phyloP scores from a whole-genome alignment of 768 basidiomycete genomes.

The Tulasnella sp. region DNA sequence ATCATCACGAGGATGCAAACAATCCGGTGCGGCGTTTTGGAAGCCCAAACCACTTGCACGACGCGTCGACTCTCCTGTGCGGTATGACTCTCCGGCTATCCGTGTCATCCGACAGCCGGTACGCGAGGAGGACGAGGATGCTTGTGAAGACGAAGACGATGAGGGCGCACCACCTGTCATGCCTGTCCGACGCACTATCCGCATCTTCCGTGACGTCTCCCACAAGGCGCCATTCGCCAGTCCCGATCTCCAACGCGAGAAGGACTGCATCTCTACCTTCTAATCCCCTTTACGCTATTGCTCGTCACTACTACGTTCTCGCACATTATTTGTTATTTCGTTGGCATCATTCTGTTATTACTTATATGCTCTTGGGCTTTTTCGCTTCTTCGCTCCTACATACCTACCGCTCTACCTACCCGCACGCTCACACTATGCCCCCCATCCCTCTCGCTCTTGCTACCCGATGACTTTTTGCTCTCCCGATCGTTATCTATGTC shows the following conservation, averaged over 20 bases:
- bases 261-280: background rate
- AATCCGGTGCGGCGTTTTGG: constrained; percentile 70
- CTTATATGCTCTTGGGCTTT: no score
- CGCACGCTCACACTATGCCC: no score
- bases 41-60: constrained; percentile 39
- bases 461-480: no score
- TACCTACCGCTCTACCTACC: no score
- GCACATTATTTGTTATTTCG: no score
- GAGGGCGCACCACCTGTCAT: background rate
- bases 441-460: no score
- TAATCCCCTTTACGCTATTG: background rate
- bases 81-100: background rate
- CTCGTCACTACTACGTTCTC: no score
- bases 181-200: background rate
- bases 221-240: background rate
- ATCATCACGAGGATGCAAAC: constrained; percentile 59
- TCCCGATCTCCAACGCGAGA: background rate
- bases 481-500: no score
- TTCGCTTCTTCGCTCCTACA: no score
- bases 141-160: background rate
- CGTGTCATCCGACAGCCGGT: background rate
- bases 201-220: background rate
- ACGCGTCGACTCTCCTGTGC: constrained; percentile 1
- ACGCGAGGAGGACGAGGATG: background rate
- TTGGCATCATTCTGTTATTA: no score